Conservation (phyloP, 2,329 filamentous ascomycete species). For the Cercospora zeina region DNA sequence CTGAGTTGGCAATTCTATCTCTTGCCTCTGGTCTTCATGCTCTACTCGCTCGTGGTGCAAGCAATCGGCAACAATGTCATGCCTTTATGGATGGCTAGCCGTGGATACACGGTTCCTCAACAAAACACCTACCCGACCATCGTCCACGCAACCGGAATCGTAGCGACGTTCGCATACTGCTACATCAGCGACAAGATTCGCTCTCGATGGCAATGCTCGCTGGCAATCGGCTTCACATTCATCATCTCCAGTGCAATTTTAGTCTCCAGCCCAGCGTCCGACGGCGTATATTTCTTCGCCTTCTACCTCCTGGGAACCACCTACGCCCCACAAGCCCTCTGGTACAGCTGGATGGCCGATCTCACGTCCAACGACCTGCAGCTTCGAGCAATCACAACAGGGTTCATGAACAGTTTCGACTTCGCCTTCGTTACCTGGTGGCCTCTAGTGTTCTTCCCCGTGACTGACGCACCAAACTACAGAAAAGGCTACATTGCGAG, state of each 20-base stretch:
- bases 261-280: constrained; percentile 39
- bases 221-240: constrained; percentile 48
- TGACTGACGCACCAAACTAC: constrained; percentile 31
- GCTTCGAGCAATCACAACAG: constrained; percentile 48
- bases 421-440: constrained; percentile 29
- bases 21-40: constrained; percentile 50
- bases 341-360: constrained; percentile 53
- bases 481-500: constrained; percentile 31
- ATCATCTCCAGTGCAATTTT: constrained; percentile 46
- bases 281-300: constrained; percentile 47
- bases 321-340: constrained; percentile 50
- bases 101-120: constrained; percentile 48
- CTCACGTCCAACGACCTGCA: constrained; percentile 46
- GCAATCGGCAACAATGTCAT: constrained; percentile 50
- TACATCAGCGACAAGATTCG: constrained; percentile 47
- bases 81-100: constrained; percentile 49
- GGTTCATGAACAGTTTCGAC: constrained; percentile 29
- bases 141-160: constrained; percentile 47
- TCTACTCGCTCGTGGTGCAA: constrained; percentile 50
- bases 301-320: constrained; percentile 51
- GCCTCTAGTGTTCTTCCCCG: constrained; percentile 28
- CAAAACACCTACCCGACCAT: constrained; percentile 51
- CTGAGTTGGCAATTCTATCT: constrained; percentile 52
- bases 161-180: constrained; percentile 47
- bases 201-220: constrained; percentile 49